These are phyloP conservation scores for Silene noctiflora DNA, from an alignment of 179 eudicot genomes.

Conservation along the genomic window DNA sequence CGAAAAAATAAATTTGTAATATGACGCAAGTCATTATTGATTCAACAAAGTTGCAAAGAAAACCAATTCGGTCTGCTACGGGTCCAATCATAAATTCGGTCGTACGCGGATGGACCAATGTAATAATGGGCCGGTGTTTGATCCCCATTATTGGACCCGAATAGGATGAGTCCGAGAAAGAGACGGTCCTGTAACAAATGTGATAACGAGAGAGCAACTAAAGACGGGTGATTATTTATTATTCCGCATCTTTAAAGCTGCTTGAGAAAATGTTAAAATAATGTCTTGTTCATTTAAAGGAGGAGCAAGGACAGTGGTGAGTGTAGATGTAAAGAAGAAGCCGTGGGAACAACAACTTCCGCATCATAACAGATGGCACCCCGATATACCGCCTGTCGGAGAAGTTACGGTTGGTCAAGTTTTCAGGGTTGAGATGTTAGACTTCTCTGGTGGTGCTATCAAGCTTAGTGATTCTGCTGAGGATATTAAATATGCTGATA, in stretches of 20 bases:
- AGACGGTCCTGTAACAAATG: neutral
- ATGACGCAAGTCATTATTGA: too few relatives aligned
- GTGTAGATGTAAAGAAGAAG: slow-evolving; percentile 36
- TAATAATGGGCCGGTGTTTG: too few relatives aligned
- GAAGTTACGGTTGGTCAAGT: slow-evolving; percentile 25
- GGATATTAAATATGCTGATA: slow-evolving; percentile 26
- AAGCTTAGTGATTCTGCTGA: slow-evolving; percentile 21
- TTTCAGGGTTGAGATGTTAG: slow-evolving; percentile 35
- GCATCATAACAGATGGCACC: slow-evolving; percentile 34
- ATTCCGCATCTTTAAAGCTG: neutral
- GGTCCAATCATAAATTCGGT: too few relatives aligned
- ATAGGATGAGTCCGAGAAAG: too few relatives aligned
- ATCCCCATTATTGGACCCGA: too few relatives aligned
- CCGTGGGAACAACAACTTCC: slow-evolving; percentile 27
- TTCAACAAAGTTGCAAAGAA: too few relatives aligned
- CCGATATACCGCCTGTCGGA: slow-evolving; percentile 22
- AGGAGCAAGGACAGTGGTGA: slow-evolving; percentile 46
- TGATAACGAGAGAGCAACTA: neutral
- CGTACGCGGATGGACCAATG: too few relatives aligned
- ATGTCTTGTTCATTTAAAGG: slow-evolving; percentile 29
- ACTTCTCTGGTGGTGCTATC: slow-evolving; percentile 21
- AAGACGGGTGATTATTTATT: too few relatives aligned
- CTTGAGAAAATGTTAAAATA: neutral
- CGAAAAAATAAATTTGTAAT: too few relatives aligned
- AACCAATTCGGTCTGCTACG: too few relatives aligned